Conservation (phyloP, 140 eudicot species). For the Bidens hawaiensis region DNA sequence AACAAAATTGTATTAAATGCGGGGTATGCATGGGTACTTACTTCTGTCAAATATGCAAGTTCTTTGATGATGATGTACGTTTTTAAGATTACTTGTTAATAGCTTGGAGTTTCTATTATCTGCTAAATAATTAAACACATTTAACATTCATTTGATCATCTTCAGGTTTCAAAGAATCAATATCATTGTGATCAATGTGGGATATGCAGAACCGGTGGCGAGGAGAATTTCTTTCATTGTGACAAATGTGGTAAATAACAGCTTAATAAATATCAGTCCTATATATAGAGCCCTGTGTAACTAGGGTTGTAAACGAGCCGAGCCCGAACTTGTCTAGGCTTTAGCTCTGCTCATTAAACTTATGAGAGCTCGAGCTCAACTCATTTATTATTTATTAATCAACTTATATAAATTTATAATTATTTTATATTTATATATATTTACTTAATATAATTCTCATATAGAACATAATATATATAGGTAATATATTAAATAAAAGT, state of each 20-base stretch:
- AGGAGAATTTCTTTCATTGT: conserved; percentile 73
- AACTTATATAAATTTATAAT: too few relatives aligned
- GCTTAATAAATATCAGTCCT: too few relatives aligned
- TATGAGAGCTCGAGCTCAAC: too few relatives aligned
- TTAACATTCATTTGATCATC: neutral
- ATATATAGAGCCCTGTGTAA: too few relatives aligned
- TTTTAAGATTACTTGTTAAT: neutral
- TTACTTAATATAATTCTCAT: too few relatives aligned
- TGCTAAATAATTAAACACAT: neutral
- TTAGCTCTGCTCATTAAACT: too few relatives aligned
- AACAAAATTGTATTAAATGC: conserved; percentile 54
- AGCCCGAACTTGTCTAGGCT: too few relatives aligned
- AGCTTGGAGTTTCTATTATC: neutral
- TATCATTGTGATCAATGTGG: conserved; percentile 87
- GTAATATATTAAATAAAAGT: too few relatives aligned
- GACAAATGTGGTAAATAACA: conserved; percentile 53
- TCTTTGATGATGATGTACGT: conserved; percentile 81
- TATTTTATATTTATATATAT: too few relatives aligned
- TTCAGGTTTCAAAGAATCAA: conserved; percentile 66
- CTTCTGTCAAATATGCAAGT: conserved; percentile 62
- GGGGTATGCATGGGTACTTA: conserved; percentile 79
- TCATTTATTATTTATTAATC: too few relatives aligned
- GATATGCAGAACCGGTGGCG: conserved; percentile 80
- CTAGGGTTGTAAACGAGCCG: too few relatives aligned
- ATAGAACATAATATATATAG: too few relatives aligned